Evolutionary conservation across 306 rosid species (phyloP).

Genomic region (Glycine soja): DNA sequence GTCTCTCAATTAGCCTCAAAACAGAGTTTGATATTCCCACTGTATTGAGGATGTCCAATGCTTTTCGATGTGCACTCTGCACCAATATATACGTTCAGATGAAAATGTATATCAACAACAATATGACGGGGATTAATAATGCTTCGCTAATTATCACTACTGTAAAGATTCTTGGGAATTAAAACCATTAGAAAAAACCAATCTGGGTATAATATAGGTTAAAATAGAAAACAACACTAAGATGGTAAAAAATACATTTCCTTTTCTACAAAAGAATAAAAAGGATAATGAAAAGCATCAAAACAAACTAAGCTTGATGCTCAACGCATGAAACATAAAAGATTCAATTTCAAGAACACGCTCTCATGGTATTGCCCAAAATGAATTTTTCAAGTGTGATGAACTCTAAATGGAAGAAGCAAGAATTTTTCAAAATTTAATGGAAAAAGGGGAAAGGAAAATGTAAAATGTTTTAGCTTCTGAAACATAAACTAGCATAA

Average conservation of each 20-base stretch:
- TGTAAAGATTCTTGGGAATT: not conserved
- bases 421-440: not conserved
- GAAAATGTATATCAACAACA: not conserved
- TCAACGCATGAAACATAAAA: too few species aligned
- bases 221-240: not conserved
- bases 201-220: not conserved
- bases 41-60: slow-evolving; percentile 79
- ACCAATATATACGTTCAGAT: not conserved
- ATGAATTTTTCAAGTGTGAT: not conserved
- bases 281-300: too few species aligned
- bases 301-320: too few species aligned
- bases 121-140: not conserved
- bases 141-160: not conserved
- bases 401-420: not conserved
- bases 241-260: too few species aligned
- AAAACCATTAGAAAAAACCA: not conserved
- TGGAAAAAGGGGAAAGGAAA: not conserved
- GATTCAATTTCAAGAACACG: not conserved
- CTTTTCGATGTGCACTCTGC: slow-evolving; percentile 89
- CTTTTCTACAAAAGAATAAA: too few species aligned
- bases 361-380: slow-evolving; percentile 11
- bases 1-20: slow-evolving; percentile 83
- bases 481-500: not conserved
- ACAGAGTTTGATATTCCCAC: slow-evolving; percentile 88
- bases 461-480: not conserved